Evolutionary conservation across 2,329 filamentous ascomycete species (phyloP).

Genomic region (Aspergillus sp.): DNA sequence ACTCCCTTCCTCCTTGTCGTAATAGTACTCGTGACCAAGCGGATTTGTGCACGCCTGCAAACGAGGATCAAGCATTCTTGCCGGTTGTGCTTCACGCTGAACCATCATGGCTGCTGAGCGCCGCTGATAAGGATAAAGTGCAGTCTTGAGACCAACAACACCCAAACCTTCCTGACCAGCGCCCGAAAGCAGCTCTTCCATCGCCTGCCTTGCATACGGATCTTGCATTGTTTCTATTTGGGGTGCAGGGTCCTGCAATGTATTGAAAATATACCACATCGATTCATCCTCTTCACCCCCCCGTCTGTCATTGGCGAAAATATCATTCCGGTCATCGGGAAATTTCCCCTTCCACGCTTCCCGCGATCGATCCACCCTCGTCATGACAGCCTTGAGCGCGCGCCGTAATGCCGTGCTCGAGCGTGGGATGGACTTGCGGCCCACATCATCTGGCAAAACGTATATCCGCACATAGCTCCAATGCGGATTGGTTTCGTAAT

Average conservation of each 20-base stretch:
- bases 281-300: slow-evolving; percentile 34
- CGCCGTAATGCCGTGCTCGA: slow-evolving; percentile 26
- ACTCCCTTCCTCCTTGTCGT: slow-evolving; percentile 57
- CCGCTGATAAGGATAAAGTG: slow-evolving; percentile 70
- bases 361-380: slow-evolving; percentile 32
- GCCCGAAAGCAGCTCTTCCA: slow-evolving; percentile 29
- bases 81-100: slow-evolving; percentile 64
- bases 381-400: slow-evolving; percentile 34
- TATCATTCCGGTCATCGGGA: slow-evolving; percentile 1
- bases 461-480: slow-evolving; percentile 29
- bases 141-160: slow-evolving; percentile 44
- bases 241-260: slow-evolving; percentile 35
- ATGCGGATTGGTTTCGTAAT: slow-evolving; percentile 8
- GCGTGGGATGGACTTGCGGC: slow-evolving; percentile 26
- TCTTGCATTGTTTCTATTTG: slow-evolving; percentile 24
- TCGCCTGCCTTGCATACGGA: slow-evolving; percentile 27
- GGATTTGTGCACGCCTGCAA: slow-evolving; percentile 57
- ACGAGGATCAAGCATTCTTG: slow-evolving; percentile 64
- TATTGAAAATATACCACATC: slow-evolving; percentile 47
- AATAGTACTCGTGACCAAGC: slow-evolving; percentile 59
- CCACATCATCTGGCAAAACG: slow-evolving; percentile 36
- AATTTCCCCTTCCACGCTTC: slow-evolving; percentile 33
- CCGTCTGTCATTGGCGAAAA: slow-evolving; percentile 5
- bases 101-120: slow-evolving; percentile 78
- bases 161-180: slow-evolving; percentile 11